phyloP scores from a whole-genome alignment of 495 filamentous ascomycete genomes.

The Parachaetomium inaequale region DNA sequence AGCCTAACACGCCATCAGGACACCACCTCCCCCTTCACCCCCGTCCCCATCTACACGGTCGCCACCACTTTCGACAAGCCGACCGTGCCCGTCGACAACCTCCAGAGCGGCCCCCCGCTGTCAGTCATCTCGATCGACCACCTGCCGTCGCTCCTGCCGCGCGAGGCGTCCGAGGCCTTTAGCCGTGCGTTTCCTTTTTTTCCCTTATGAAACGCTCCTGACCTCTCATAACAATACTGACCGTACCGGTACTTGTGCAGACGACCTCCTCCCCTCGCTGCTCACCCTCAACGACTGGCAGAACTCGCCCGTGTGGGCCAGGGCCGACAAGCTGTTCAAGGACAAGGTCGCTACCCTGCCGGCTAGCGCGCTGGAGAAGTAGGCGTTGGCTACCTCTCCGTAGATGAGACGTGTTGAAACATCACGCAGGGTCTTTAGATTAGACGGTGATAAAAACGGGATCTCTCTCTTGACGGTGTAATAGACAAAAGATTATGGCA shows the following conservation, averaged over 20 bases:
- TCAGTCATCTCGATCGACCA: constrained; percentile 88
- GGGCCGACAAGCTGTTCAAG: constrained; percentile 78
- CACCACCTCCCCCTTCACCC: constrained; percentile 53
- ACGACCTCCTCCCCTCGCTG: constrained; percentile 73
- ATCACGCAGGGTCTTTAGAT: not conserved
- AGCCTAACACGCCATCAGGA: constrained; percentile 41
- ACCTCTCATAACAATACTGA: not conserved
- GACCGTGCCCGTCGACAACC: constrained; percentile 67
- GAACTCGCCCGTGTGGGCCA: constrained; percentile 71
- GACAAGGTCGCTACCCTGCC: constrained; percentile 79
- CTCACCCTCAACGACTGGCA: constrained; percentile 71
- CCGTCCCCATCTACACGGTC: constrained; percentile 79
- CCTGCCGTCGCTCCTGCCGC: constrained; percentile 77
- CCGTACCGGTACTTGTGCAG: constrained; percentile 1
- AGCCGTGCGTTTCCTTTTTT: constrained; percentile 40
- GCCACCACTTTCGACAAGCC: constrained; percentile 79
- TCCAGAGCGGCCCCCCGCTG: constrained; percentile 55
- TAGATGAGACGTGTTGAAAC: too few species aligned
- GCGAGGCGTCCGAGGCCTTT: constrained; percentile 85
- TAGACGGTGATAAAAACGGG: constrained; percentile 5
- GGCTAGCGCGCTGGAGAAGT: constrained; percentile 39
- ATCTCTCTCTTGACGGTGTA: not conserved
- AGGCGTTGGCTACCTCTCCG: too few species aligned
- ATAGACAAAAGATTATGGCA: constrained; percentile 8
- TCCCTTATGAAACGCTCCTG: not conserved